Conservation (phyloP, 805 yeast species). For the Saccharomycopsis capsularis region DNA sequence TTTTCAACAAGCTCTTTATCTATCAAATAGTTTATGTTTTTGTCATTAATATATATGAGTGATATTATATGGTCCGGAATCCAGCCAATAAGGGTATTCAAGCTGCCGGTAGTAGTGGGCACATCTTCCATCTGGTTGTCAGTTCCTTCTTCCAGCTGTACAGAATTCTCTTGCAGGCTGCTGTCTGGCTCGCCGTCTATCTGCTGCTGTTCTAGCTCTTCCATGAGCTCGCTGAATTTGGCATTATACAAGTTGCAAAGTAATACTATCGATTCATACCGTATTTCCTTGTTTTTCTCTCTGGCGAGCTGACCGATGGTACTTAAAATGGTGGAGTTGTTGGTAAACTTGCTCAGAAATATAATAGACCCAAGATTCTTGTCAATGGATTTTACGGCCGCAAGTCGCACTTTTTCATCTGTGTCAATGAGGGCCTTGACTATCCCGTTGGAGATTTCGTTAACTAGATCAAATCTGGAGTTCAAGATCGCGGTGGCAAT, state of each 20-base stretch:
- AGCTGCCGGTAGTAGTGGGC: conserved; percentile 3
- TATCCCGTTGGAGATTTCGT: conserved; percentile 51
- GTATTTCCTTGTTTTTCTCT: conserved; percentile 60
- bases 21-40: conserved; percentile 54
- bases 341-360: conserved; percentile 39
- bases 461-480: conserved; percentile 35
- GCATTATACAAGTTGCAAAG: conserved; percentile 49
- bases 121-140: neutral
- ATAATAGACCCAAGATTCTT: conserved; percentile 36
- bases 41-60: conserved; percentile 68
- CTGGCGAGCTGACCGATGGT: conserved; percentile 59
- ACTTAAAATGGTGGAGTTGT: conserved; percentile 37
- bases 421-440: conserved; percentile 66
- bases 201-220: conserved; percentile 21
- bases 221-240: conserved; percentile 22
- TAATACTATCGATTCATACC: conserved; percentile 50
- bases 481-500: conserved; percentile 43
- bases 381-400: conserved; percentile 48
- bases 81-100: conserved; percentile 32
- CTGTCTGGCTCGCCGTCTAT: neutral
- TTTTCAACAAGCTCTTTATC: conserved; percentile 56
- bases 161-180: neutral
- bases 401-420: conserved; percentile 63
- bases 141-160: neutral
- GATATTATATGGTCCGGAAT: conserved; percentile 64